These are phyloP conservation scores for Apiospora marii DNA, from an alignment of 2,329 filamentous ascomycete genomes.

Conservation along the genomic window DNA sequence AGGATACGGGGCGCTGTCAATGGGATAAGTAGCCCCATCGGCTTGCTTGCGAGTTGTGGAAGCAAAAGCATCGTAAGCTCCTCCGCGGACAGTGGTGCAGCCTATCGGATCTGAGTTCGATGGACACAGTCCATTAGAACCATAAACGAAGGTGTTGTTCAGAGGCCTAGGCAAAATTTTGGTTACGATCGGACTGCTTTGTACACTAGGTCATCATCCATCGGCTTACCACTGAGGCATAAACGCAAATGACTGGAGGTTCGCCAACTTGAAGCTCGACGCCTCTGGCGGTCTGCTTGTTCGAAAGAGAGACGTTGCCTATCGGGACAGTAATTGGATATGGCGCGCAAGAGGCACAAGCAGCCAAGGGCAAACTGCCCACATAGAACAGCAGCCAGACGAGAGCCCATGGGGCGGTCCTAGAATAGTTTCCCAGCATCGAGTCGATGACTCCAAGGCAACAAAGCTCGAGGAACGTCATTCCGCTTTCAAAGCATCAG, in stretches of 20 bases:
- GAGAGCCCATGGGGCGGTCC: background rate
- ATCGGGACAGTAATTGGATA: constrained; percentile 28
- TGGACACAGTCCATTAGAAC: constrained; percentile 24
- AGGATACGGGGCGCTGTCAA: constrained; percentile 26
- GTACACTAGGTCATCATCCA: background rate
- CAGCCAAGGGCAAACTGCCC: background rate
- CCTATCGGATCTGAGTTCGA: background rate
- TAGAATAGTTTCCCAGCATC: background rate
- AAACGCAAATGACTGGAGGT: constrained; percentile 29
- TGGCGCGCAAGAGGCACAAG: constrained; percentile 4
- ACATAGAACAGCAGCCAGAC: constrained; percentile 21
- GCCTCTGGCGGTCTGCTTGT: constrained; percentile 28
- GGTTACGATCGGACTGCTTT: background rate
- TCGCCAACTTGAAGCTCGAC: constrained; percentile 26
- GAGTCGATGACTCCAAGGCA: background rate
- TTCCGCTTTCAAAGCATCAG: background rate
- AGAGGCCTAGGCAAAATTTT: background rate
- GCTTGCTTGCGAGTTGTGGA: constrained; percentile 25
- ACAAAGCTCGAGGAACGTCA: background rate
- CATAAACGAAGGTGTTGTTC: constrained; percentile 27
- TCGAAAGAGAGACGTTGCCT: constrained; percentile 28
- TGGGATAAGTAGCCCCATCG: constrained; percentile 14
- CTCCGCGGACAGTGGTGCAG: constrained; percentile 28
- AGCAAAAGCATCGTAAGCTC: constrained; percentile 24
- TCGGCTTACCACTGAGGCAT: constrained; percentile 29